A percentile compares a stretch with the other conserved stretches of the same genome.
These are phyloP conservation scores for Bipolaris sorokiniana DNA, from an alignment of 2,329 filamentous ascomycete species.

Conservation along the genomic window DNA sequence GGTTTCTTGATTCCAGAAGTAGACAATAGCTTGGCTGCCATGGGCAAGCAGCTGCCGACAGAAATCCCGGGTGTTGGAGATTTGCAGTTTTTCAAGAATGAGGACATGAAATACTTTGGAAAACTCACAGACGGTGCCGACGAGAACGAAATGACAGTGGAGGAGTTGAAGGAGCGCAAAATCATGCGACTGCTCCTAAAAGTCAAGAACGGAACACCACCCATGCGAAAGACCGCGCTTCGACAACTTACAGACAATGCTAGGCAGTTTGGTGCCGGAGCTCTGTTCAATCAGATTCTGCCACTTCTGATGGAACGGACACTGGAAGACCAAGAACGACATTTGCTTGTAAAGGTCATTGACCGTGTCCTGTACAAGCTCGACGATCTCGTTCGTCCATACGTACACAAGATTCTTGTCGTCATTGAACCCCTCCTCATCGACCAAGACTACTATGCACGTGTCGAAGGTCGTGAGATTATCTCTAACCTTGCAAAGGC, in stretches of 20 bases:
- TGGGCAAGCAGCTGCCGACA: constrained; percentile 89
- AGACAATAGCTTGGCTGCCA: constrained; percentile 73
- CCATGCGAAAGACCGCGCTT: constrained; percentile 97
- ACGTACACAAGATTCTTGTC: constrained; percentile 97
- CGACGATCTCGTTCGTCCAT: constrained; percentile 93
- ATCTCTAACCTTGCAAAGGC: constrained; percentile 98
- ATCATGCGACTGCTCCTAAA: constrained; percentile 97
- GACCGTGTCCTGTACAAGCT: constrained; percentile 98
- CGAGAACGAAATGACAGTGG: constrained; percentile 88
- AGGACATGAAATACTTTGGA: constrained; percentile 98
- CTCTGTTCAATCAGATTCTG: constrained; percentile 96
- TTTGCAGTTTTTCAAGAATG: constrained; percentile 96
- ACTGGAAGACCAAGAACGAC: constrained; percentile 95
- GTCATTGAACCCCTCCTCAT: constrained; percentile 99
- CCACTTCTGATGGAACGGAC: constrained; percentile 98
- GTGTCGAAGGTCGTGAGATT: constrained; percentile 97
- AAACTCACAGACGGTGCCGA: constrained; percentile 95
- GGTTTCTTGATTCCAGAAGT: constrained; percentile 99
- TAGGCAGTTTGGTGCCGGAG: constrained; percentile 89
- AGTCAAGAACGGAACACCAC: constrained; percentile 98
- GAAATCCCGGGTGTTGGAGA: constrained; percentile 97
- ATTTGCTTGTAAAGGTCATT: constrained; percentile 98
- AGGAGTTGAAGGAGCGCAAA: constrained; percentile 96
- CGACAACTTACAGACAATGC: constrained; percentile 98
- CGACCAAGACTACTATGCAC: constrained; percentile 98